Conservation (phyloP, 2,329 filamentous ascomycete species). For the Neopestalotiopsis clavispora region DNA sequence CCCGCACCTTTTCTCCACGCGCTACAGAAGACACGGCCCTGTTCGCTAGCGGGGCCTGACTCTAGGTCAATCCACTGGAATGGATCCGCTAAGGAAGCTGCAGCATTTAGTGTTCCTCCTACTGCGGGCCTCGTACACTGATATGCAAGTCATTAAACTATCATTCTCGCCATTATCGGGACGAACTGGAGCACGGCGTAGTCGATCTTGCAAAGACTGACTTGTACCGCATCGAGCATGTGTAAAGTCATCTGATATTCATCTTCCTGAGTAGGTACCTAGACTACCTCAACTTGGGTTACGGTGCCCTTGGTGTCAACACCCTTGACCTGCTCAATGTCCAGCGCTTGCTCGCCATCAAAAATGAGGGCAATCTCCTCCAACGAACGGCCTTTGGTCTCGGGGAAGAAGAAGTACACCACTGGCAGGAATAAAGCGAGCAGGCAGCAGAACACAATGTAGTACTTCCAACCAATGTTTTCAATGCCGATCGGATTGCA, state of each 20-base stretch:
- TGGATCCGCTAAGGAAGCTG: background rate
- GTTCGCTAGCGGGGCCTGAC: background rate
- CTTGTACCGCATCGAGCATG: background rate
- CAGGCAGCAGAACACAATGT: slow-evolving; percentile 41
- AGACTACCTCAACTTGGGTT: slow-evolving; percentile 6
- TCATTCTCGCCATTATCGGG: no score
- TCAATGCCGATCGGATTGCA: slow-evolving; percentile 44
- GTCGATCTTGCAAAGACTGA: no score
- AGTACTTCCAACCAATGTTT: slow-evolving; percentile 45
- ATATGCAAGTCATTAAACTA: no score
- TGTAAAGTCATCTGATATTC: background rate
- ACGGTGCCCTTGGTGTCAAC: slow-evolving; percentile 10
- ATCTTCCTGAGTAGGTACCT: background rate
- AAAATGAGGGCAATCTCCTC: slow-evolving; percentile 36
- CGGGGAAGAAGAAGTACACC: slow-evolving; percentile 41
- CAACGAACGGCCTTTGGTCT: slow-evolving; percentile 32
- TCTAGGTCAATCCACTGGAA: background rate
- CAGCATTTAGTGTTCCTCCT: no score
- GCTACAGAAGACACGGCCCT: background rate
- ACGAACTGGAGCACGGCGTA: no score
- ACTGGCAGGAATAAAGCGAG: slow-evolving; percentile 34
- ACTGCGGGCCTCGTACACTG: no score
- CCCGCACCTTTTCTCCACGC: no score
- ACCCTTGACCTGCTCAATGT: slow-evolving; percentile 27
- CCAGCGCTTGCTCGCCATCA: slow-evolving; percentile 23